phyloP scores from a whole-genome alignment of 1,284 basidiomycete species.

The Omphalotus olearius region DNA sequence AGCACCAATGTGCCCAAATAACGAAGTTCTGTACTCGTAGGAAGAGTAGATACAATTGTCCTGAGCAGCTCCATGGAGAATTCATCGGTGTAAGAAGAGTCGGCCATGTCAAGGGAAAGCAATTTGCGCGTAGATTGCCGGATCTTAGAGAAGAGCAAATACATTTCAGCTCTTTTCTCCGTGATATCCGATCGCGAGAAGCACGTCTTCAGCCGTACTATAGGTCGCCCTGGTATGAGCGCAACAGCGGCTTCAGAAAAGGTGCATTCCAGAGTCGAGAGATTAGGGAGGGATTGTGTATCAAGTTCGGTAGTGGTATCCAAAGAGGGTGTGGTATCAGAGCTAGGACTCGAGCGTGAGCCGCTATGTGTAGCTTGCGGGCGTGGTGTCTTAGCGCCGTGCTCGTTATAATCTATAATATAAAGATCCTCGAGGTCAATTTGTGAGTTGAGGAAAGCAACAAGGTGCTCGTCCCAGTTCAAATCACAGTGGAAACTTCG shows the following conservation, averaged over 20 bases:
- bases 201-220: constrained; percentile 63
- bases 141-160: constrained; percentile 40
- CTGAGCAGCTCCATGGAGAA: constrained; percentile 42
- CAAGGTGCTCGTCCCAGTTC: constrained; percentile 53
- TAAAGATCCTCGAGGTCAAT: constrained; percentile 48
- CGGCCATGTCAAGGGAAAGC: background rate
- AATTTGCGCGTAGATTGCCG: constrained; percentile 31
- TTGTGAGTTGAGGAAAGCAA: constrained; percentile 51
- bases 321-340: no score
- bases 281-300: constrained; percentile 31
- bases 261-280: constrained; percentile 57
- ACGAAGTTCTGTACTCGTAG: constrained; percentile 34
- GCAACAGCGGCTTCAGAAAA: constrained; percentile 56
- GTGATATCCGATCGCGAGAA: constrained; percentile 46
- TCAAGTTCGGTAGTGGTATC: constrained; percentile 1
- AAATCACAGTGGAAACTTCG: constrained; percentile 60
- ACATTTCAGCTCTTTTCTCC: constrained; percentile 50
- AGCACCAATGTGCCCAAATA: constrained; percentile 62
- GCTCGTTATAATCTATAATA: constrained; percentile 50
- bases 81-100: background rate
- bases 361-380: background rate
- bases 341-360: background rate
- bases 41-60: constrained; percentile 23
- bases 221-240: constrained; percentile 51
- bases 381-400: background rate